Evolutionary conservation across 2,329 filamentous ascomycete genomes (phyloP).

Genomic region (Phyllosticta paracitricarpa): DNA sequence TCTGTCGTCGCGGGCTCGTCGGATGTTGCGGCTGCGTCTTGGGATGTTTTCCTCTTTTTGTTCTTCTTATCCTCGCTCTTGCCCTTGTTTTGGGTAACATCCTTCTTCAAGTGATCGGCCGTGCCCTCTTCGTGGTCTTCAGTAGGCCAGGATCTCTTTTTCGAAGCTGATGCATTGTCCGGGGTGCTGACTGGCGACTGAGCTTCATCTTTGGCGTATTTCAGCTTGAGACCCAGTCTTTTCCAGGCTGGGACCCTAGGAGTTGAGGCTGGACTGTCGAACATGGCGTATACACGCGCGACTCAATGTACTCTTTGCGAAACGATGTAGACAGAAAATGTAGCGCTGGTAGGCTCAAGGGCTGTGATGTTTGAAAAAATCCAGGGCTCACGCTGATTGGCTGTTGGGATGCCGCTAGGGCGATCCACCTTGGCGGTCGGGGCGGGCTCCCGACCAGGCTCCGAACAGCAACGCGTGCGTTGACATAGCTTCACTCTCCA

Average conservation of each 20-base stretch:
- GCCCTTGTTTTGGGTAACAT: not conserved
- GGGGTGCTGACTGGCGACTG: not conserved
- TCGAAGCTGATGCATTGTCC: not conserved
- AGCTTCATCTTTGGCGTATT: slow-evolving; percentile 28
- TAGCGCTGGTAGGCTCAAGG: not conserved
- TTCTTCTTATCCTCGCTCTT: slow-evolving; percentile 1
- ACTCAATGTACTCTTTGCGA: not conserved
- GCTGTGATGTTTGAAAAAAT: slow-evolving; percentile 3
- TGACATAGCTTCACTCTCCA: slow-evolving; percentile 10
- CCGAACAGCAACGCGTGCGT: slow-evolving; percentile 10
- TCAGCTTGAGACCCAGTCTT: slow-evolving; percentile 49
- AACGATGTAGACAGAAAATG: not conserved
- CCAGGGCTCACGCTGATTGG: slow-evolving; percentile 6
- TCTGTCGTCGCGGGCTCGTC: not conserved
- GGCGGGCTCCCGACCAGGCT: slow-evolving; percentile 3
- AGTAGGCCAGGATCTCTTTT: not conserved
- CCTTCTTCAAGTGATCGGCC: not conserved
- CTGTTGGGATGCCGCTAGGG: not conserved
- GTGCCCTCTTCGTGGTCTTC: not conserved
- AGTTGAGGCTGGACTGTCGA: not conserved
- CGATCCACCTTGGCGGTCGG: slow-evolving; percentile 4
- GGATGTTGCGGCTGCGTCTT: not conserved
- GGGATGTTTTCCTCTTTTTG: slow-evolving; percentile 4
- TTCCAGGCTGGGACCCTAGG: slow-evolving; percentile 47
- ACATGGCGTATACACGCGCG: not conserved